A percentile compares a stretch with the other conserved stretches of the same genome.
Evolutionary conservation across 2,329 filamentous ascomycete species (phyloP).

Genomic region (Lachnellula occidentalis): DNA sequence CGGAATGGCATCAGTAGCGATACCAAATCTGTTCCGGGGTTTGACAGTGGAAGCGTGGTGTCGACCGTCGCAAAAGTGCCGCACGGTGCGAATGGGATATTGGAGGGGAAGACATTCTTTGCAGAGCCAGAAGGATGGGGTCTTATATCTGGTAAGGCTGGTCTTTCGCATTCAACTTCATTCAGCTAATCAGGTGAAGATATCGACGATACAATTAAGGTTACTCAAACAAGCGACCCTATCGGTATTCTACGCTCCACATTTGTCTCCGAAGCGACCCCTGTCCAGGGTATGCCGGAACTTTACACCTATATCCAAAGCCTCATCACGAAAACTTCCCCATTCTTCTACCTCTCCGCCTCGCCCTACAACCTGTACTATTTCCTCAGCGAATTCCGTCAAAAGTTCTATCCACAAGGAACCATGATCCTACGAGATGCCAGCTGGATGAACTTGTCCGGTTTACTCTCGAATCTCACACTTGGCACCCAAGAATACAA

Average conservation of each 20-base stretch:
- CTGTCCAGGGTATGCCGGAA: slow-evolving; percentile 76
- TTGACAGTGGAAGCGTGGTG: slow-evolving; percentile 42
- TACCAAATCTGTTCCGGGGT: slow-evolving; percentile 45
- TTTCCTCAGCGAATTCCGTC: slow-evolving; percentile 71
- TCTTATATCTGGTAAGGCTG: slow-evolving; percentile 61
- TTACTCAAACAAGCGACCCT: slow-evolving; percentile 75
- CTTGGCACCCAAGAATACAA: slow-evolving; percentile 84
- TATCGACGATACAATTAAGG: slow-evolving; percentile 92
- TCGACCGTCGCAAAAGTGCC: slow-evolving; percentile 45
- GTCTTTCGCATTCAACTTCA: not conserved
- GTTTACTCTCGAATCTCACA: slow-evolving; percentile 73
- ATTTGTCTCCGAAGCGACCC: slow-evolving; percentile 68
- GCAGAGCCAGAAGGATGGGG: slow-evolving; percentile 76
- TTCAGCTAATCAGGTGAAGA: slow-evolving; percentile 45
- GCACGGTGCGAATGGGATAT: slow-evolving; percentile 46
- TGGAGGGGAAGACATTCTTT: slow-evolving; percentile 66
- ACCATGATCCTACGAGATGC: slow-evolving; percentile 81
- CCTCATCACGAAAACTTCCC: slow-evolving; percentile 50
- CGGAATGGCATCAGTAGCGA: slow-evolving; percentile 68
- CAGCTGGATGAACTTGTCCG: slow-evolving; percentile 78
- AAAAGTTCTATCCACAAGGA: slow-evolving; percentile 66
- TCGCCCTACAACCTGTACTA: slow-evolving; percentile 93
- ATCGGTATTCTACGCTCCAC: slow-evolving; percentile 78
- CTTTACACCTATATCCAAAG: slow-evolving; percentile 65
- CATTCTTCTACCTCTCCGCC: slow-evolving; percentile 91